phyloP scores from a whole-genome alignment of 352 stramenopile species.

The Phytophthora rubi region DNA sequence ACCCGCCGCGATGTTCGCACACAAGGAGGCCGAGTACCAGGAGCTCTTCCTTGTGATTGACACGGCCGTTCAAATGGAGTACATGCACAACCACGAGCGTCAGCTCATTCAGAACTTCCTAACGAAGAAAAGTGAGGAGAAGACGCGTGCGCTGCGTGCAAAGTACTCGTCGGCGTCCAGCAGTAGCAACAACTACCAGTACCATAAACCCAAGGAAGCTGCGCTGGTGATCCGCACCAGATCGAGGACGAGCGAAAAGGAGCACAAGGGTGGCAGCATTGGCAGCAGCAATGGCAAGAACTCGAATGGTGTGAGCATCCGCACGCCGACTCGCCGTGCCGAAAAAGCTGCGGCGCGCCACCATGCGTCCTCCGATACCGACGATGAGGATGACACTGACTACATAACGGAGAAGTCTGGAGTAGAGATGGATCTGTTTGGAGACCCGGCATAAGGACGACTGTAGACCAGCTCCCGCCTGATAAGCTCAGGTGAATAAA shows the following conservation, averaged over 20 bases:
- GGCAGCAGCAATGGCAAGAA: conserved; percentile 60
- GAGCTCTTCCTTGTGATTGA: conserved; percentile 78
- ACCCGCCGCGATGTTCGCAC: conserved; percentile 27
- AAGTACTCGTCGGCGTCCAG: conserved; percentile 55
- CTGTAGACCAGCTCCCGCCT: not conserved
- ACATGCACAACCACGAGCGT: conserved; percentile 55
- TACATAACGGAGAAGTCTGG: conserved; percentile 50
- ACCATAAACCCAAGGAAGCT: conserved; percentile 78
- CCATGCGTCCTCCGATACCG: conserved; percentile 66
- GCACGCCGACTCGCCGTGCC: conserved; percentile 39
- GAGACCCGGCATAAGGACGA: conserved; percentile 32
- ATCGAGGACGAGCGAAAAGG: conserved; percentile 52
- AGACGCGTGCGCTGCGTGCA: conserved; percentile 43
- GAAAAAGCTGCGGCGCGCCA: conserved; percentile 31
- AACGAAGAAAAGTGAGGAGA: conserved; percentile 67
- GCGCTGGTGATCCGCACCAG: conserved; percentile 83
- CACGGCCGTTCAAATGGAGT: conserved; percentile 37
- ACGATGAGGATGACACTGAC: conserved; percentile 75
- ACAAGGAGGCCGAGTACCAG: conserved; percentile 60
- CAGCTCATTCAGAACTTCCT: conserved; percentile 65
- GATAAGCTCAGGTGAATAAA: not conserved
- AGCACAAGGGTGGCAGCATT: conserved; percentile 57
- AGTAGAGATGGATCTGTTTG: conserved; percentile 59
- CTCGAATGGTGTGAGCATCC: conserved; percentile 66
- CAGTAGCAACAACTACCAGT: conserved; percentile 58